Evolutionary conservation across 257 asterid genomes (phyloP), one percentile per base, ranked within the genome.

Genomic region (Nicotiana knightiana): DNA sequence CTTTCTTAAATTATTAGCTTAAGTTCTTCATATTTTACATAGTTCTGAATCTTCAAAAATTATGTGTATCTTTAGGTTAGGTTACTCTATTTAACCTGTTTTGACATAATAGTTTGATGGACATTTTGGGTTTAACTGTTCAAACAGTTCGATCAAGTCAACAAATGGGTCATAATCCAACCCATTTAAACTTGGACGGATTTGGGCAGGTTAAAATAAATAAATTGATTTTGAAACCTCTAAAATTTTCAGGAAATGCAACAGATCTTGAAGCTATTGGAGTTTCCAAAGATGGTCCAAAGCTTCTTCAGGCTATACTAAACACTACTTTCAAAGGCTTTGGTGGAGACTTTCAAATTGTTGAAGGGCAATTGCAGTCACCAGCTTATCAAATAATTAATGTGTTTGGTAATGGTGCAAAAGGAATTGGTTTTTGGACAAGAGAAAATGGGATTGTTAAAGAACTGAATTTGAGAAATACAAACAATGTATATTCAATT

Each of bases 181-280:
- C 15, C 1, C 7, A 8, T 46, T 43, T 43, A 11, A 43, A 71
- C 57, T 43, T 70, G 21, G 3, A 1, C 1, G 51, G 51, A 43
- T 43, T 54, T 58, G 10, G 4, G 11, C 10, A 5, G 9, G 71
- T 30, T 68, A n/a, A 0, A 10, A 9, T 10, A 71, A 43, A 21
- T 11, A 6, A 71, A 11, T 46, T 71, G 6, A 71, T 46, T 46
- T 75, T 75, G 63, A 53, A 16, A 48, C 63, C 46, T 73, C 39
- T 26, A 48, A 75, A 51, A 26, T 51, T 75, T 28, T 73, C 90
- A 3, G 32, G 28, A 18, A 84, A 85, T 67, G 78, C 88, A 6
- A 87, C 87, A 1, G 89, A 88, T 54, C 89, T 91, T 43, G 91
- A 87, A 75, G 82, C 46, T 18, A 43, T 91, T 32, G 90, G 88